phyloP scores from a whole-genome alignment of 176 grass and related monocot species.

The Saccharum officinarum region DNA sequence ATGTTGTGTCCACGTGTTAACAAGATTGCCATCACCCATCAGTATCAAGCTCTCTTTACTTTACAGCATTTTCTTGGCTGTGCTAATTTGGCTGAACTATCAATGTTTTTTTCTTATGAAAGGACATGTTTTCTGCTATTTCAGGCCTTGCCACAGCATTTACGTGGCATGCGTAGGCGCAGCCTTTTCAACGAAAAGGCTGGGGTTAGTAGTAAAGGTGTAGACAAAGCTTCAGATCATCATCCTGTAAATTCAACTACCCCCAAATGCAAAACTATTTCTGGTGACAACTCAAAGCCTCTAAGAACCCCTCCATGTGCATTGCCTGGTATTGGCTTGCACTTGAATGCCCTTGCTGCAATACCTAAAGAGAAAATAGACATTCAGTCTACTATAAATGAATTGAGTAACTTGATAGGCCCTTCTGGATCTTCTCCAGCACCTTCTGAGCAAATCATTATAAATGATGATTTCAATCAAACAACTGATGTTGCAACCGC shows the following conservation, averaged over 20 bases:
- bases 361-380: conserved; percentile 65
- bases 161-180: conserved; percentile 74
- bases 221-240: conserved; percentile 29
- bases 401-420: conserved; percentile 39
- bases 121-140: conserved; percentile 31
- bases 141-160: conserved; percentile 69
- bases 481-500: conserved; percentile 22
- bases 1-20: conserved; percentile 13
- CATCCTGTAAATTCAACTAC: conserved; percentile 45
- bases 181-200: conserved; percentile 88
- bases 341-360: conserved; percentile 86
- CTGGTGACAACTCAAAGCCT: conserved; percentile 54
- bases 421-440: conserved; percentile 41
- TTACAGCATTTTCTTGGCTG: not conserved
- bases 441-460: conserved; percentile 40
- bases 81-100: conserved; percentile 18
- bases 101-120: conserved; percentile 1
- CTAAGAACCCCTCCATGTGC: conserved; percentile 53
- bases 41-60: not conserved
- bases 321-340: conserved; percentile 97
- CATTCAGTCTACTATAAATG: conserved; percentile 36
- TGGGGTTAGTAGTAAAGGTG: conserved; percentile 35
- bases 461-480: conserved; percentile 34
- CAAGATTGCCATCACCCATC: conserved; percentile 5
- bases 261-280: conserved; percentile 60